These are phyloP conservation scores for Macrolepiota dolichaula DNA, from an alignment of 768 basidiomycete genomes.

Conservation along the genomic window DNA sequence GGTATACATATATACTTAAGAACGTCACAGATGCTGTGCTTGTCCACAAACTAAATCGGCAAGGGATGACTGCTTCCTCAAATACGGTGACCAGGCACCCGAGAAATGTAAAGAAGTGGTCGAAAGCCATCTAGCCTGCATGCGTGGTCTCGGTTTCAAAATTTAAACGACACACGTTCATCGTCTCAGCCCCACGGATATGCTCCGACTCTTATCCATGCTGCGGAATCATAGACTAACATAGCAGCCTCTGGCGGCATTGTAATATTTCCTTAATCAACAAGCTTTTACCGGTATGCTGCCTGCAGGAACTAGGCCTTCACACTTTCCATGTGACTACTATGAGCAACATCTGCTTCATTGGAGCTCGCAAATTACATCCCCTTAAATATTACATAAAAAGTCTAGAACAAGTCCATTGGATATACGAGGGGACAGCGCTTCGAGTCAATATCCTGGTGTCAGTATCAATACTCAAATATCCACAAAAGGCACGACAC, in stretches of 20 bases:
- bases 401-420: background rate
- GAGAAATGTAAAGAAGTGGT: conserved; percentile 83
- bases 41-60: conserved; percentile 90
- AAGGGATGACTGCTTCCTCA: conserved; percentile 94
- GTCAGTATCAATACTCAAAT: background rate
- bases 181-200: background rate
- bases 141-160: conserved; percentile 89
- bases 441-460: background rate
- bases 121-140: conserved; percentile 82
- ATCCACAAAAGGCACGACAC: background rate
- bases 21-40: conserved; percentile 79
- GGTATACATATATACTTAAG: background rate
- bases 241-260: background rate
- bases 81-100: conserved; percentile 56
- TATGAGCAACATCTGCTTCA: background rate
- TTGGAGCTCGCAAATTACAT: background rate
- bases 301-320: background rate
- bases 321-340: background rate
- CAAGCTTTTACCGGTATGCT: background rate
- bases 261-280: background rate
- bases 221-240: conserved; percentile 8
- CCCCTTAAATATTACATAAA: background rate
- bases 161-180: conserved; percentile 35
- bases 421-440: background rate
- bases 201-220: background rate